Conservation (phyloP, 2,329 filamentous ascomycete species). For the Aspergillus ochraceus region DNA sequence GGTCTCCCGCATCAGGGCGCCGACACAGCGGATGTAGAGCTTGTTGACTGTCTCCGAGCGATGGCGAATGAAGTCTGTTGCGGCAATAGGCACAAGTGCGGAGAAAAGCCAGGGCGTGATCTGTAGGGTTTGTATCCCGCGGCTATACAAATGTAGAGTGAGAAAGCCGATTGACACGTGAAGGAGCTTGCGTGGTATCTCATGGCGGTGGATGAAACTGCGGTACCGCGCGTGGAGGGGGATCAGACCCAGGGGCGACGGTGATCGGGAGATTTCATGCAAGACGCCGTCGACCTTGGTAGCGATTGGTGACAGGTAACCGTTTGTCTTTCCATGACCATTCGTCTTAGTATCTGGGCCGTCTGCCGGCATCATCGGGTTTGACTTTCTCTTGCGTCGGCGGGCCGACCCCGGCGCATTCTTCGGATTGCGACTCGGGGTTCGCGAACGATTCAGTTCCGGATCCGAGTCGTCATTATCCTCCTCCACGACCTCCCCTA, state of each 20-base stretch:
- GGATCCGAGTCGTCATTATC: slow-evolving; percentile 53
- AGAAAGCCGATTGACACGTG: slow-evolving; percentile 98
- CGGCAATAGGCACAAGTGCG: slow-evolving; percentile 78
- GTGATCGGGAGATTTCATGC: slow-evolving; percentile 86
- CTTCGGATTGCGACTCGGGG: slow-evolving; percentile 55
- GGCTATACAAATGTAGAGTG: slow-evolving; percentile 80
- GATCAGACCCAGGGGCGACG: slow-evolving; percentile 89
- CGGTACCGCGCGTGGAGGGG: slow-evolving; percentile 93
- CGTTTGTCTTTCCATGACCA: slow-evolving; percentile 38
- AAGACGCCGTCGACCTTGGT: slow-evolving; percentile 65
- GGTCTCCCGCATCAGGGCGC: slow-evolving; percentile 93
- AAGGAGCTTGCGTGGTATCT: slow-evolving; percentile 88
- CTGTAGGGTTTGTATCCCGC: slow-evolving; percentile 70
- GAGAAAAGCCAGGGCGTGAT: slow-evolving; percentile 84
- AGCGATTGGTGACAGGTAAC: slow-evolving; percentile 31
- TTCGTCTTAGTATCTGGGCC: slow-evolving; percentile 41
- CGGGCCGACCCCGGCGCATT: slow-evolving; percentile 45
- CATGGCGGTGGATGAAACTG: slow-evolving; percentile 90
- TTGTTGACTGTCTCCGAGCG: slow-evolving; percentile 78
- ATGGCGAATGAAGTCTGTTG: slow-evolving; percentile 80
- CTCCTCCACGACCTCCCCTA: slow-evolving; percentile 50
- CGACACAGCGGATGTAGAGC: slow-evolving; percentile 79
- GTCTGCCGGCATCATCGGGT: slow-evolving; percentile 42
- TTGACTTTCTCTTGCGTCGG: slow-evolving; percentile 45
- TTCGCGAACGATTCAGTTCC: slow-evolving; percentile 59